Base-by-base conservation (phyloP, 2,329 filamentous ascomycete species). In the Tympanopsis confertula region DNA sequence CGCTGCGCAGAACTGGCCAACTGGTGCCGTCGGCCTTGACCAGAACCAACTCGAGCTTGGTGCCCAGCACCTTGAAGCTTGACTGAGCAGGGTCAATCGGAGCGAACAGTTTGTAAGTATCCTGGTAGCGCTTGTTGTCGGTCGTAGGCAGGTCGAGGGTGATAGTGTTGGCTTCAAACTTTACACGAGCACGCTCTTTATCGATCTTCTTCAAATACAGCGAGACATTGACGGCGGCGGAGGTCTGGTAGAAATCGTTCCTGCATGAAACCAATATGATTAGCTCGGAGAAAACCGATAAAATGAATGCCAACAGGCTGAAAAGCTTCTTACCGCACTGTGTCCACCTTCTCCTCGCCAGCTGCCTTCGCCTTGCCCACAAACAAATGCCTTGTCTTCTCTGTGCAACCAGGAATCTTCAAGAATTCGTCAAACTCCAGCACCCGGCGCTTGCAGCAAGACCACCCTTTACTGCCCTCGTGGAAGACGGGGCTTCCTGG, bases 391-490 rank as follows among this genome's bases (percentile, higher is more conserved):
- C 73, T 69, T 32, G 69, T 66, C 61, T 88, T 91, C 32, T 82
- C 87, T 56, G 78, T 78, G 63, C 91, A 98, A 1, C 91, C 91
- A 49, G 84, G 78, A 42, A 98, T 89, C 61, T 85, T 91, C 79
- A 98, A 79, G 62, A 98, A 98, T 59, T 96, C 82, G 57, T 98
- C 88, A 59, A 98, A 98, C 55, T 98, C 91, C 41, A 98, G 65
- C 41, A 98, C 91, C 26, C 87, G 74, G 50, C 86, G 71, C 73
- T 96, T 96, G 65, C 91, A 98, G 68, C 91, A 98, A 42, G 79
- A 87, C 71, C 91, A 98, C 1, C 91, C 91, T 66, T 98, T 98
- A 63, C 86, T 94, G 24, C 91, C 91, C 65, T 98, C 91, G 58
- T 98, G 91, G 64, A 98, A 98, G 47, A 98, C 81, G 18, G 91